Evolutionary conservation across 768 basidiomycete species (phyloP), one percentile per base, ranked within the genome.

Genomic region (Dentipellis fragilis): DNA sequence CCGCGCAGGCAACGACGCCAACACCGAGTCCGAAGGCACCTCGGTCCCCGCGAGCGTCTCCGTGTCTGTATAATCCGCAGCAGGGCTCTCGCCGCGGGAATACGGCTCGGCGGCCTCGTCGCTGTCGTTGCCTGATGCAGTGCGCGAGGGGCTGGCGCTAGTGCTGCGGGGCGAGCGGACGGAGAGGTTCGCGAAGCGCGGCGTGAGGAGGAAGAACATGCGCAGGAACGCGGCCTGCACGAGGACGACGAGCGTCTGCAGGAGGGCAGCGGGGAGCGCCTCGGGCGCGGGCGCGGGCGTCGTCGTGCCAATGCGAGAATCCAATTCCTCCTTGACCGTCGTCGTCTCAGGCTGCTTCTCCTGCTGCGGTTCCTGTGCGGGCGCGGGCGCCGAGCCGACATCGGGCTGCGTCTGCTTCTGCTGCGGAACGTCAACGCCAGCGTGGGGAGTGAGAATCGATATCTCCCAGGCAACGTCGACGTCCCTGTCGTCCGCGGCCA

Each of bases 401-500:
- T 29, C 29, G 29, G 29, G 29, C 29, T 29, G 29, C 29, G 3
- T 29, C 29, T 29, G 29, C 29, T 29, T 29, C 29, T 29, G 29
- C 29, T 29, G 29, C 29, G 62, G 56, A 6, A n/a, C n/a, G n/a
- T n/a, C n/a, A n/a, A n/a, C n/a, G n/a, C n/a, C n/a, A n/a, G 45
- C 54, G 54, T 71, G 64, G 0, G 69, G 64, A 16, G 68, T 70
- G 34, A 73, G 61, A 9, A 78, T 63, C 10, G 71, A 49, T 22
- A 49, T 14, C 2, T 14, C 29, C 48, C 48, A 49, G 48, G 19
- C 19, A 21, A 22, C 10, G 22, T 22, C 11, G 19, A 9, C 14
- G 16, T 35, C 48, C 22, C 17, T 8, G 22, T 49, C 51, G 54
- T 53, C 40, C 48, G 49, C 9, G 42, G 6, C n/a, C n/a, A n/a